Conservation (phyloP, 306 rosid species). For the Boehmeria nivea region DNA sequence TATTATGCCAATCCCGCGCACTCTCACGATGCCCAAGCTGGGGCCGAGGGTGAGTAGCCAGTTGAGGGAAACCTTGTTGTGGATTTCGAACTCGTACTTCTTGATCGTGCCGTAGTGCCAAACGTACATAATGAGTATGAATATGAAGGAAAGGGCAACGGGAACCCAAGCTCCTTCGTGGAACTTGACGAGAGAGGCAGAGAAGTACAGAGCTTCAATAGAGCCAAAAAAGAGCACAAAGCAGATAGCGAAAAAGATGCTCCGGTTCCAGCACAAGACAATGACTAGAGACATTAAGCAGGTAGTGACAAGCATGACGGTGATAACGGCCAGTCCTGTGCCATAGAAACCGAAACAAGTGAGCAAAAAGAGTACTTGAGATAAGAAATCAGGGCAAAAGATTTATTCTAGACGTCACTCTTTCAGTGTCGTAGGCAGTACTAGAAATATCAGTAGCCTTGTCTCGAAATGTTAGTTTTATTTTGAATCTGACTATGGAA, state of each 20-base stretch:
- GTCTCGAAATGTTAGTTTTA: too few relatives aligned
- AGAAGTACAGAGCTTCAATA: slow-evolving; percentile 85
- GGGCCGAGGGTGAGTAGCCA: slow-evolving; percentile 78
- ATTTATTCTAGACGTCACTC: too few relatives aligned
- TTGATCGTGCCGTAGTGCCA: slow-evolving; percentile 87
- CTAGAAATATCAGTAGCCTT: neutral
- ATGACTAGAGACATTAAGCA: slow-evolving; percentile 92
- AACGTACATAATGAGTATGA: slow-evolving; percentile 54
- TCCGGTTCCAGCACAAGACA: slow-evolving; percentile 76
- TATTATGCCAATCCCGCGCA: slow-evolving; percentile 77
- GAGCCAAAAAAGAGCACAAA: slow-evolving; percentile 68
- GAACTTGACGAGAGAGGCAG: slow-evolving; percentile 83
- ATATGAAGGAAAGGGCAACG: slow-evolving; percentile 45
- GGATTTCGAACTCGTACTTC: slow-evolving; percentile 77
- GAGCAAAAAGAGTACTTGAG: slow-evolving; percentile 8
- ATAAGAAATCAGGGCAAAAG: too few relatives aligned
- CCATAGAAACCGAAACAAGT: neutral
- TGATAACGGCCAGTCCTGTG: slow-evolving; percentile 94
- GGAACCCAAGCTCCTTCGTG: slow-evolving; percentile 96
- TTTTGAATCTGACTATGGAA: too few relatives aligned
- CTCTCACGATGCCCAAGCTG: slow-evolving; percentile 76
- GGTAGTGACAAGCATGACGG: slow-evolving; percentile 95
- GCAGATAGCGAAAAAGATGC: slow-evolving; percentile 54
- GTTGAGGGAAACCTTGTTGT: slow-evolving; percentile 84
- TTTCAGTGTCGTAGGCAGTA: too few relatives aligned